Base-by-base conservation (phyloP, 176 grass and related monocot species). In the Dendrocalamus sinicus region DNA sequence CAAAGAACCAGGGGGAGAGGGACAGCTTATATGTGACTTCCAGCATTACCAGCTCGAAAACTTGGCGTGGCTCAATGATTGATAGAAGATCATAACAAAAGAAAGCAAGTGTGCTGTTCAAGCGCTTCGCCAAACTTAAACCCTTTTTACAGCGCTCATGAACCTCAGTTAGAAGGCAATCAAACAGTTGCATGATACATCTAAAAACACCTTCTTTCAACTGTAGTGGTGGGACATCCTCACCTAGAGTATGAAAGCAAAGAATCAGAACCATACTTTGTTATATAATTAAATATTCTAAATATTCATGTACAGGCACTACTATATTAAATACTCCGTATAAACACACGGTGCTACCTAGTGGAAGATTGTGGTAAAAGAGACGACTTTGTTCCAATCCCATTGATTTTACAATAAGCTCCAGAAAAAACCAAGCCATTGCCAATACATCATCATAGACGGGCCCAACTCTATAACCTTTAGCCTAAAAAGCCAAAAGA, bases 401-500 rank as follows among this genome's bases (percentile, higher is more conserved):
- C 93, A 96, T 96, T 88, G 96, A 99, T 88, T 99, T 99, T 32
- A 96, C 96, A 89, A 96, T 92, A 85, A 99, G 94, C 88, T 99
- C 96, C 90, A 99, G 85, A 85, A 99, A 99, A 88, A 99, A 99
- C 96, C 96, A 99, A 79, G 96, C 92, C 96, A 99, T 99, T 85
- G 96, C 93, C 90, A 99, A 86, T 14, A 99, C 97, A 90, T 99
- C 97, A 91, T 99, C 97, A 86, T 99, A 99, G 74, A 99, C 97
- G n/a, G 97, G 97, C n/a, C 97, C 97, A 82, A 99, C 97, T 85
- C 97, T 91, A 89, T 99, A 99, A 45, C 97, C 97, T 96, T 99
- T 99, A 32, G 97, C 97, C 97, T 99, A 88, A 14, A 77, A 90
- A 73, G 41, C n/a, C 64, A 87, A 60, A 84, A 85, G 19, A 65